A percentile compares a stretch with the other conserved stretches of the same genome.
phyloP scores from a whole-genome alignment of 1,284 basidiomycete species.

The Tilletiopsis washingtonensis region DNA sequence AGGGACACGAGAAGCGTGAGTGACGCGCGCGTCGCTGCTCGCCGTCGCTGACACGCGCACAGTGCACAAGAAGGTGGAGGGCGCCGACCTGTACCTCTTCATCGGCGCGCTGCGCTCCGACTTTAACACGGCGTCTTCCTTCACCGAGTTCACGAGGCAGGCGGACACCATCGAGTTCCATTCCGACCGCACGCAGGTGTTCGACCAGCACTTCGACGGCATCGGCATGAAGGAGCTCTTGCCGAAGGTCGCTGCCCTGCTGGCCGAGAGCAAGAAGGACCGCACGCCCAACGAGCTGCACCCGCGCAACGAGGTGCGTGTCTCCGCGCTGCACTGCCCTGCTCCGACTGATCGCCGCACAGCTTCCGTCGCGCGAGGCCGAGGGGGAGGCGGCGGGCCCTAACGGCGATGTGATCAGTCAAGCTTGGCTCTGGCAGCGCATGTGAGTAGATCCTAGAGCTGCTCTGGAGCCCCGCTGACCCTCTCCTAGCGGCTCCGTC shows the following conservation, averaged over 20 bases:
- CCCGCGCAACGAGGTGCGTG: too few species aligned
- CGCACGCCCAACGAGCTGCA: too few species aligned
- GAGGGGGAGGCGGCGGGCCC: slow-evolving; percentile 4
- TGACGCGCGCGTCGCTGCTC: too few species aligned
- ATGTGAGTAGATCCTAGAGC: too few species aligned
- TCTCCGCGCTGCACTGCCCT: too few species aligned
- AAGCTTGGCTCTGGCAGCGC: slow-evolving; percentile 68
- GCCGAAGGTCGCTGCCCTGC: slow-evolving; percentile 22
- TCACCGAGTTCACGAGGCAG: slow-evolving; percentile 10
- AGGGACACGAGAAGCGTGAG: too few species aligned
- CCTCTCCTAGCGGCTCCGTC: slow-evolving; percentile 66
- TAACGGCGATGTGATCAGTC: slow-evolving; percentile 14
- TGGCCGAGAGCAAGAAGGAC: slow-evolving; percentile 12
- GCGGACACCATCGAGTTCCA: slow-evolving; percentile 62
- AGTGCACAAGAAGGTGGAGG: slow-evolving; percentile 69
- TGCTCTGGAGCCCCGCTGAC: too few species aligned
- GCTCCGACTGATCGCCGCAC: too few species aligned
- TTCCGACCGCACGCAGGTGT: slow-evolving; percentile 51
- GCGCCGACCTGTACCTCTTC: slow-evolving; percentile 72
- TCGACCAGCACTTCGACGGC: slow-evolving; percentile 50
- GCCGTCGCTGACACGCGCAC: too few species aligned
- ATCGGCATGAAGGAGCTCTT: slow-evolving; percentile 43
- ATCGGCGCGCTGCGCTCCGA: slow-evolving; percentile 74
- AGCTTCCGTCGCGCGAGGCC: too few species aligned
- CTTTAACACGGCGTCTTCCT: slow-evolving; percentile 77